A percentile compares a stretch with the other conserved stretches of the same genome.
Evolutionary conservation across 495 filamentous ascomycete genomes (phyloP).

Genomic region (Hypoxylon lienhwacheense): DNA sequence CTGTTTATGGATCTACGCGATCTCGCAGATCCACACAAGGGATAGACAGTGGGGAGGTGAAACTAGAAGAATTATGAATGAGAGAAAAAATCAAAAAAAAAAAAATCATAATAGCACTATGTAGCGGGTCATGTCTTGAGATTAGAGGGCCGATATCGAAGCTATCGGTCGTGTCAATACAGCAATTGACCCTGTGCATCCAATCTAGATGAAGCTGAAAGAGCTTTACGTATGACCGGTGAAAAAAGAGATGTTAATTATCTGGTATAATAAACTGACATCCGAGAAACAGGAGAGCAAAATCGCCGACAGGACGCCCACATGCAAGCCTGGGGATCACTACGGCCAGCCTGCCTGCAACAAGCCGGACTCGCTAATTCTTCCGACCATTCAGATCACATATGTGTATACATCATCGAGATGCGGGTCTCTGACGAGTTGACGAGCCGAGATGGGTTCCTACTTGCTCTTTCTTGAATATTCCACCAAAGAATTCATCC

Average conservation of each 20-base stretch:
- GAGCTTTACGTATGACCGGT: conserved; percentile 17
- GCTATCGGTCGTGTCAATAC: conserved; percentile 11
- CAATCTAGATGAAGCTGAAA: conserved; percentile 21
- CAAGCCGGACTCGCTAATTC: conserved; percentile 10
- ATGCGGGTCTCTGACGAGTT: conserved; percentile 4
- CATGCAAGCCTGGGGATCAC: conserved; percentile 24
- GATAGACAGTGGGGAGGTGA: conserved; percentile 12
- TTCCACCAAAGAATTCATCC: conserved; percentile 7
- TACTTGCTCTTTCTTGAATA: conserved; percentile 15
- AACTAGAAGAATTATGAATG: background rate
- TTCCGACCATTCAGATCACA: conserved; percentile 4
- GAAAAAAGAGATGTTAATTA: conserved; percentile 6
- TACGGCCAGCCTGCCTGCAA: conserved; percentile 15
- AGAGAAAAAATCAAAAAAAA: conserved; percentile 2
- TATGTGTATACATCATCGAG: conserved; percentile 7
- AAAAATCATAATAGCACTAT: conserved; percentile 7
- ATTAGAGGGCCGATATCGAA: conserved; percentile 1
- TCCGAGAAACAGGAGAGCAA: conserved; percentile 8
- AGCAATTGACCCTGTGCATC: conserved; percentile 12
- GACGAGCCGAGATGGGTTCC: background rate
- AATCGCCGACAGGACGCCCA: conserved; percentile 18
- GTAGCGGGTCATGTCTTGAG: conserved; percentile 16
- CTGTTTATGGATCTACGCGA: conserved; percentile 13
- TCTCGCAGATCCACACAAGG: conserved; percentile 20
- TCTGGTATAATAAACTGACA: no score